These are phyloP conservation scores for Hibiscus tridactylites DNA, from an alignment of 345 rosid species.

Conservation along the genomic window DNA sequence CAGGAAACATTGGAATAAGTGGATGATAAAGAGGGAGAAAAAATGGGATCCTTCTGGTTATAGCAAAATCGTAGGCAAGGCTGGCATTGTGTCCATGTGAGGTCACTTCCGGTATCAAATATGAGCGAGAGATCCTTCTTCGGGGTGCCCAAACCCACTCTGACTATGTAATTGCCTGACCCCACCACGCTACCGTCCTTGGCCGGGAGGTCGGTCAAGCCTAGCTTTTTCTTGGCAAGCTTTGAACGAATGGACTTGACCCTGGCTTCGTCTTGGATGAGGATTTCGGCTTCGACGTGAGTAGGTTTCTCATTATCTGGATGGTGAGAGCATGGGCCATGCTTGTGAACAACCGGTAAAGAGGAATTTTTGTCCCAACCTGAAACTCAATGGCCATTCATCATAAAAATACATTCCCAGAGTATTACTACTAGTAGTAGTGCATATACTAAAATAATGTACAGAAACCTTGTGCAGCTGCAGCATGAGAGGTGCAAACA, in stretches of 20 bases:
- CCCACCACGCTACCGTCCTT: no score
- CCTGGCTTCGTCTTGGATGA: constrained; percentile 49
- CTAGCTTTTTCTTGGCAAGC: no score
- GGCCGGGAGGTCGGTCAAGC: no score
- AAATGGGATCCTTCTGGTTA: constrained; percentile 40
- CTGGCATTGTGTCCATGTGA: constrained; percentile 60
- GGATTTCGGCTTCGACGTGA: constrained; percentile 36
- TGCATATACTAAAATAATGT: no score
- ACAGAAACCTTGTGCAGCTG: constrained; percentile 29
- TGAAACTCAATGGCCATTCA: constrained; percentile 1
- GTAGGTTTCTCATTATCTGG: constrained; percentile 20
- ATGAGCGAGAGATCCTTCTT: constrained; percentile 34
- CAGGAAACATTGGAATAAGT: constrained; percentile 62
- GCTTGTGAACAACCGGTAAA: constrained; percentile 50
- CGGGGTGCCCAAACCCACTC: constrained; percentile 56
- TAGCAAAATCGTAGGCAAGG: constrained; percentile 47
- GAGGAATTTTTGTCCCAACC: constrained; percentile 32
- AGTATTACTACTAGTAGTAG: no score
- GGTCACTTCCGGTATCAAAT: constrained; percentile 67
- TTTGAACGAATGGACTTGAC: constrained; percentile 24
- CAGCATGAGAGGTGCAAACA: constrained; percentile 34
- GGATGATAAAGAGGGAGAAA: constrained; percentile 38
- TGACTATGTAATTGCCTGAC: constrained; percentile 39
- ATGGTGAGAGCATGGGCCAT: constrained; percentile 54
- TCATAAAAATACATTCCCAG: no score